Conservation (phyloP, 345 rosid genomes). For the Acer campestre region DNA sequence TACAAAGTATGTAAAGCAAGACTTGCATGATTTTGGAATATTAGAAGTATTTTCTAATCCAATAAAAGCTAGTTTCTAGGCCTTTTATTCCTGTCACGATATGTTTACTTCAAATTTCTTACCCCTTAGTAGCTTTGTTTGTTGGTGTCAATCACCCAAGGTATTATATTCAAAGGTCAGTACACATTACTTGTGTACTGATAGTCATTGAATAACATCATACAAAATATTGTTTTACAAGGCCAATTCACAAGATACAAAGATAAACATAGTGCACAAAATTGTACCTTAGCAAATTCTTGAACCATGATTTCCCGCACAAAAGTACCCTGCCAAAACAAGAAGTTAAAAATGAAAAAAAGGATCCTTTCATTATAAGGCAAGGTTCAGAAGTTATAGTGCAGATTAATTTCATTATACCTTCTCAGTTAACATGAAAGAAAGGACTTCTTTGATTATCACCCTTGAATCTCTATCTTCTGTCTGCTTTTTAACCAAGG, state of each 20-base stretch:
- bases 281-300: slow-evolving; percentile 81
- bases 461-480: slow-evolving; percentile 52
- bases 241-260: not conserved
- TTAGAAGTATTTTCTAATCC: not conserved
- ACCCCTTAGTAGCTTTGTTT: not conserved
- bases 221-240: not conserved
- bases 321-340: slow-evolving; percentile 68
- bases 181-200: not conserved
- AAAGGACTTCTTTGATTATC: slow-evolving; percentile 67
- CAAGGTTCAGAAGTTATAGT: slow-evolving; percentile 2
- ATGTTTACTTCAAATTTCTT: not conserved
- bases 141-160: slow-evolving; percentile 1
- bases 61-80: not conserved
- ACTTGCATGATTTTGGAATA: not conserved
- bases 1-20: not conserved
- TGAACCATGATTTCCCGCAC: slow-evolving; percentile 83
- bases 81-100: not conserved
- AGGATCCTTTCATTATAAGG: not conserved
- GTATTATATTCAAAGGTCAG: not conserved
- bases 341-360: slow-evolving; percentile 10
- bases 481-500: slow-evolving; percentile 45
- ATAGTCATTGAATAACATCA: not conserved
- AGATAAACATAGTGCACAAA: slow-evolving; percentile 10
- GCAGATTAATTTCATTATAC: slow-evolving; percentile 27
- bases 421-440: slow-evolving; percentile 81